phyloP scores from a whole-genome alignment of 2,329 filamentous ascomycete species.

The Lachnellula hyalina region DNA sequence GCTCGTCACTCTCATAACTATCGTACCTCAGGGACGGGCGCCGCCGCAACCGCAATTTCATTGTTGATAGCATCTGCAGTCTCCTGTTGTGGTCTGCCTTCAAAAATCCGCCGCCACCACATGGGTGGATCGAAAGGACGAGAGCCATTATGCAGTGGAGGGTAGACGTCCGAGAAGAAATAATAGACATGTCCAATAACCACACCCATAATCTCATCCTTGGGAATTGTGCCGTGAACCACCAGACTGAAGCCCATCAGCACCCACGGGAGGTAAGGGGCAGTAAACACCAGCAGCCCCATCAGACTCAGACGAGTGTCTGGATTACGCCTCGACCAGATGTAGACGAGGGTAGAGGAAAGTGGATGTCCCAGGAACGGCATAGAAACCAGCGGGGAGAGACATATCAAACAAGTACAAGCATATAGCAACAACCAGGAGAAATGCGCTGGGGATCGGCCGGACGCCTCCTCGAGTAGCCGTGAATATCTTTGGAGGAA shows the following conservation, averaged over 20 bases:
- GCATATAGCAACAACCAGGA: constrained; percentile 90
- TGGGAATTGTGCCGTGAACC: constrained; percentile 84
- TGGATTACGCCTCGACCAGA: constrained; percentile 93
- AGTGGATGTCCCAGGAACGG: constrained; percentile 92
- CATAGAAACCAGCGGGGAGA: constrained; percentile 85
- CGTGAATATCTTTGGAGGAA: constrained; percentile 96
- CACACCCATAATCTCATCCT: constrained; percentile 94
- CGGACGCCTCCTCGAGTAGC: constrained; percentile 91
- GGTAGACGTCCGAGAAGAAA: constrained; percentile 96
- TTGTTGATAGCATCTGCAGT: constrained; percentile 53
- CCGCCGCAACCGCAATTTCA: constrained; percentile 54
- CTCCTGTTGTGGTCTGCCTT: constrained; percentile 47
- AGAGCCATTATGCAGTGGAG: constrained; percentile 77
- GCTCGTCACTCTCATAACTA: constrained; percentile 9
- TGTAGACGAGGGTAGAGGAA: constrained; percentile 91
- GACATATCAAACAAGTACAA: constrained; percentile 67
- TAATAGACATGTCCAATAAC: constrained; percentile 96
- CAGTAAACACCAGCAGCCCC: constrained; percentile 83
- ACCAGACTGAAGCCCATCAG: constrained; percentile 87
- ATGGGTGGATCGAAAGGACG: constrained; percentile 81
- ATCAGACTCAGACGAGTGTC: constrained; percentile 86
- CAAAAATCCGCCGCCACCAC: constrained; percentile 88
- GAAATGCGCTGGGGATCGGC: constrained; percentile 85
- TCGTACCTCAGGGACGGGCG: constrained; percentile 35
- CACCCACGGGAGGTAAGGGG: constrained; percentile 94